Evolutionary conservation across 2,329 filamentous ascomycete species (phyloP), one percentile per base, ranked within the genome.

Genomic region (Pseudogymnoascus sp.): DNA sequence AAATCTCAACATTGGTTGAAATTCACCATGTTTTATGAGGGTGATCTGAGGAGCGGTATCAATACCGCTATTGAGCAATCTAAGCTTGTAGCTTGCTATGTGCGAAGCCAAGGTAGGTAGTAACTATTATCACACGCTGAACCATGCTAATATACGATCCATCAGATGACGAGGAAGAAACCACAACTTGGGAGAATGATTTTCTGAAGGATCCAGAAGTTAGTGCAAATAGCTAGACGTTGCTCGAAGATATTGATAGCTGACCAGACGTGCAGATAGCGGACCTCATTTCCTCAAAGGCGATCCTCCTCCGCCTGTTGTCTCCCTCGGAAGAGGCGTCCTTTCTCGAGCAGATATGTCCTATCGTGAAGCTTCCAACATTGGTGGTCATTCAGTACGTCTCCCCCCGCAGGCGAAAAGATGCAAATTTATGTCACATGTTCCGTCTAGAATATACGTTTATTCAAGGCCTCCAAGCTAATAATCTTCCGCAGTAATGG

Each of bases 81-180:
- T 65, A 96, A 93, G 76, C 81, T 89, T 16, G 90, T 97, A 0
- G 83, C 90, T 31, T 96, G 92, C 77, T 96, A 97, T 75, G 88
- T 96, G 34, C 85, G 86, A 72, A 88, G 90, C 92, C 75, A 68
- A 79, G 69, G 67, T 64, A 16, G 61, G 45, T 60, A 4, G 28
- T 45, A 19, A 5, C 10, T 36, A 7, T 57, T 13, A 21, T 34
- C 21, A 57, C 8, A 19, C 16, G 11, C 11, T 11, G 60, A 21
- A 10, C 4, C 11, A 45, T 39, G 43, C 66, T 70, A 60, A 68
- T 63, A 66, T 66, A 69, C 60, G 60, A 61, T 23, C 64, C n/a
- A 66, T 25, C 71, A 92, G 90, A 96, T 74, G 84, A 85, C 62
- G 81, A 82, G 43, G 81, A 85, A 28, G 86, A 90, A 72, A 93